phyloP scores from a whole-genome alignment of 257 asterid species.

The Fraxinus quadrangulata region DNA sequence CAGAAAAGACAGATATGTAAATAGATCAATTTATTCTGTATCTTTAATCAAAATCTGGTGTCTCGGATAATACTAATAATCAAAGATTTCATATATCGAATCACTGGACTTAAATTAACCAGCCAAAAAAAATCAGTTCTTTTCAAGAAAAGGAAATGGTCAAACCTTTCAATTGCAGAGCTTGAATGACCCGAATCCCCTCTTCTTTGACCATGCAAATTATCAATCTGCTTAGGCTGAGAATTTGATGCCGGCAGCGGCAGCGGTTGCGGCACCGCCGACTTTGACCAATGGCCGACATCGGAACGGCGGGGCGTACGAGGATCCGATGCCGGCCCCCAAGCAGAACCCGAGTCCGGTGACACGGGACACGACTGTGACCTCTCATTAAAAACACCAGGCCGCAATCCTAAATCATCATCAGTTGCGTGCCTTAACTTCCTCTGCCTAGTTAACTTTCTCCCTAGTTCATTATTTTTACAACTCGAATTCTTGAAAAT shows the following conservation, averaged over 20 bases:
- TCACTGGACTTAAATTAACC: not conserved
- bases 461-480: slow-evolving; percentile 22
- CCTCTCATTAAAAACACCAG: slow-evolving; percentile 21
- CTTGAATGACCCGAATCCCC: slow-evolving; percentile 25
- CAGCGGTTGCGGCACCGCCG: slow-evolving; percentile 77
- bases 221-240: slow-evolving; percentile 26
- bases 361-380: slow-evolving; percentile 62
- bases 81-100: not conserved
- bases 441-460: slow-evolving; percentile 51
- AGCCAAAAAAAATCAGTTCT: not conserved
- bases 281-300: slow-evolving; percentile 53
- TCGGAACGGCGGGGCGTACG: slow-evolving; percentile 23
- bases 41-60: not conserved
- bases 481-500: slow-evolving; percentile 20
- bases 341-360: slow-evolving; percentile 42
- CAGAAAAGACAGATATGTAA: not conserved
- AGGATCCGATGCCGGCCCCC: slow-evolving; percentile 27
- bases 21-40: not conserved
- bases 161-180: slow-evolving; percentile 40
- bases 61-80: not conserved
- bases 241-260: slow-evolving; percentile 64
- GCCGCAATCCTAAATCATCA: slow-evolving; percentile 46
- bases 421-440: slow-evolving; percentile 60
- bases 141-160: not conserved
- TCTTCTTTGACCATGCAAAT: slow-evolving; percentile 29